Conservation (phyloP, 257 asterid genomes). For the Solanum corneliomulleri region DNA sequence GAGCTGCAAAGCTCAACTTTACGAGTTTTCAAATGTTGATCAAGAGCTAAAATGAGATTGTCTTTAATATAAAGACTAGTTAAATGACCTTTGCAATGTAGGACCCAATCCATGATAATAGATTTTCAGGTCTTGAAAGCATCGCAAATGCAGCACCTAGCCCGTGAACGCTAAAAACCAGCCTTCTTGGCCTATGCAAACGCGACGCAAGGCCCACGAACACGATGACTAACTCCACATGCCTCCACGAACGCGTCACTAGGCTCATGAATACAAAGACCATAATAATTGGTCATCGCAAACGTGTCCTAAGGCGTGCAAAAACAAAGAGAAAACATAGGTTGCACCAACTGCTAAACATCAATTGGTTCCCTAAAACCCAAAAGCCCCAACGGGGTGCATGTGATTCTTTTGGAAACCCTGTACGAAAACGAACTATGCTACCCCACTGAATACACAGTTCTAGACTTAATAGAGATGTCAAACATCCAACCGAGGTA, state of each 20-base stretch:
- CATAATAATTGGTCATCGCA: too few relatives aligned
- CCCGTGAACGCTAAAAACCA: background rate
- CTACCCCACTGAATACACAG: background rate
- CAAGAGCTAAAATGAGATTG: too few relatives aligned
- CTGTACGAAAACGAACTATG: background rate
- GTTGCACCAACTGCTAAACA: too few relatives aligned
- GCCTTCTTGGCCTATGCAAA: background rate
- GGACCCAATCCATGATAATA: background rate
- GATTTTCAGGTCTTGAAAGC: background rate
- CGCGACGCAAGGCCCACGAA: background rate
- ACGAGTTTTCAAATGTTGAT: too few relatives aligned
- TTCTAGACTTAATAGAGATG: background rate
- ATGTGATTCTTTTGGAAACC: too few relatives aligned
- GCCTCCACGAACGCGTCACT: background rate
- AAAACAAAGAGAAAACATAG: too few relatives aligned
- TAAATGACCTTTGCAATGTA: background rate
- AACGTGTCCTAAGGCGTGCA: too few relatives aligned
- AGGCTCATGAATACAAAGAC: background rate
- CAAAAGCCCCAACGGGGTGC: background rate
- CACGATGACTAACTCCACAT: background rate
- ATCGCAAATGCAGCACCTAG: background rate
- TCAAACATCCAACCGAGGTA: background rate
- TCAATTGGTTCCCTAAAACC: too few relatives aligned
- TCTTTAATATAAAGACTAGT: background rate
- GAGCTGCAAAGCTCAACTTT: too few relatives aligned